Evolutionary conservation across 2,329 filamentous ascomycete species (phyloP).

Genomic region (Zymoseptoria tritici): DNA sequence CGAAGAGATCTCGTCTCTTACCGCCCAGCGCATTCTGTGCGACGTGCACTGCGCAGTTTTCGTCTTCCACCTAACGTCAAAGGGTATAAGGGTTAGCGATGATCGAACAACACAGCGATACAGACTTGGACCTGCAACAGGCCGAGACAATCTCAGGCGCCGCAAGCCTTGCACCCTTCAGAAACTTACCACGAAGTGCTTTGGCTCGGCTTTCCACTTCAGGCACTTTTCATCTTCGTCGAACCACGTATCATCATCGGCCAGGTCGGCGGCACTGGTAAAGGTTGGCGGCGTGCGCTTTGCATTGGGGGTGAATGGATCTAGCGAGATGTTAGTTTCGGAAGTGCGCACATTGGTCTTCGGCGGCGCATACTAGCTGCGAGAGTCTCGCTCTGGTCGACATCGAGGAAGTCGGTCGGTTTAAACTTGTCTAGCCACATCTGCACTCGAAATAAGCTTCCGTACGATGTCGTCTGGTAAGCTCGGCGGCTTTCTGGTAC

Average conservation of each 20-base stretch:
- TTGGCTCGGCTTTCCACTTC: conserved; percentile 35
- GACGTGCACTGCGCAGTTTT: conserved; percentile 47
- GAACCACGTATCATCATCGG: conserved; percentile 30
- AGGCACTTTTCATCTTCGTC: conserved; percentile 31
- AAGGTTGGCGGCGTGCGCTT: conserved; percentile 5
- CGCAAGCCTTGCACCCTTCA: too few species aligned
- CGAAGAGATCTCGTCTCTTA: conserved; percentile 34
- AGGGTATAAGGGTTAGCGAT: too few species aligned
- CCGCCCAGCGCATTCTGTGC: conserved; percentile 48
- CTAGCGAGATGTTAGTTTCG: background rate
- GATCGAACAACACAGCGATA: too few species aligned
- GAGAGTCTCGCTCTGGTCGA: background rate
- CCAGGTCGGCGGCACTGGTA: conserved; percentile 7
- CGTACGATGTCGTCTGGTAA: background rate
- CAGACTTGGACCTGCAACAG: too few species aligned
- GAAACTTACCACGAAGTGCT: conserved; percentile 35
- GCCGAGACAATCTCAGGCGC: too few species aligned
- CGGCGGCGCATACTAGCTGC: background rate
- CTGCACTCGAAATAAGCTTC: background rate
- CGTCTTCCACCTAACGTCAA: conserved; percentile 35
- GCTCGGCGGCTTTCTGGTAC: background rate
- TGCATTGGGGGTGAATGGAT: background rate
- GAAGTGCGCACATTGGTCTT: background rate
- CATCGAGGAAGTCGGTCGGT: conserved; percentile 18
- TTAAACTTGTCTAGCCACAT: conserved; percentile 45